Base-by-base conservation (phyloP, 140 eudicot genomes). In the Eryngium alpinum region DNA sequence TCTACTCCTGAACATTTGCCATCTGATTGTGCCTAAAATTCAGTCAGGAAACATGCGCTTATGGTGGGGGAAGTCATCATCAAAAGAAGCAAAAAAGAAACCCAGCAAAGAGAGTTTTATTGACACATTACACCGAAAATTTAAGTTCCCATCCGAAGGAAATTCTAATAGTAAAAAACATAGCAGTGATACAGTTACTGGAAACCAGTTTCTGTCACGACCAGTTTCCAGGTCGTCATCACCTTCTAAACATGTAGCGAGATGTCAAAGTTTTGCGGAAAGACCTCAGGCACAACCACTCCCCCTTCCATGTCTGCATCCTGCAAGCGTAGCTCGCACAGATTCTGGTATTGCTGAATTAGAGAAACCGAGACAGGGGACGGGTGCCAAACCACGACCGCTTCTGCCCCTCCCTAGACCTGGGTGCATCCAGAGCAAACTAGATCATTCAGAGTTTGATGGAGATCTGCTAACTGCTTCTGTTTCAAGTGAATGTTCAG, bases 31-130 rank as follows among this genome's bases (percentile, higher is more conserved):
- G n/a, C 31, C 38, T 38, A 60, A 69, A 52, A 81, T 80, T 29
- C 77, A 77, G 79, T 84, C 81, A 77, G 88, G 75, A 86, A 93
- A 77, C 77, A 93, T 93, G 97, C 97, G 88, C 81, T 84, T 91
- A 81, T 95, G 99, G 99, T 90, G 97, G 97, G 86, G 91, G 32
- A 90, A 87, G 89, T 88, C 97, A 74, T 88, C 97, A 70, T 84
- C 97, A 32, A 95, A 92, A 84, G 97, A 91, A 28, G 46, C 92
- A 25, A 95, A 95, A 81, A 90, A 87, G 93, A 92, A 92, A 81
- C 74, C 90, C 59, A 84, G 84, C 82, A 90, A 85, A 77, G 94
- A 90, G 79, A 90, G 93, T 83, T 78, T 95, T 70, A 72, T 95
- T 13, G 97, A 95, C 71, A 77, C 97, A 66, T 72, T 95, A 78